These are phyloP conservation scores for Puccinellia tenuiflora DNA, from an alignment of 176 grass and related monocot genomes.

Conservation along the genomic window DNA sequence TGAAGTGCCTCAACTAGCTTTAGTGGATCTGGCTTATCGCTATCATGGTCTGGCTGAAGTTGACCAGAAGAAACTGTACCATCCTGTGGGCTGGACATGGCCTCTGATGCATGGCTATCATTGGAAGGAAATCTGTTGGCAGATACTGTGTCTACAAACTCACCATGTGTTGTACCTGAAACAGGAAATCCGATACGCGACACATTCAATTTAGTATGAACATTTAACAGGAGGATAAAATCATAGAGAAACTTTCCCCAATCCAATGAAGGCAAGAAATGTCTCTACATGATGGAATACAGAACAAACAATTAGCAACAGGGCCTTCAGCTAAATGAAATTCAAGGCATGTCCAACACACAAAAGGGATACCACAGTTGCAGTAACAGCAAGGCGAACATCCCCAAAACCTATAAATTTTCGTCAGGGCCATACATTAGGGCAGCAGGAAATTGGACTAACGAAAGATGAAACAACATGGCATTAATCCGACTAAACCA, in stretches of 20 bases:
- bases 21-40: constrained; percentile 34
- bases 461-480: not conserved
- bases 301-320: not conserved
- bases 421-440: not conserved
- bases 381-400: not conserved
- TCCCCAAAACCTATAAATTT: not conserved
- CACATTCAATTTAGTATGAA: not conserved
- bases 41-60: constrained; percentile 22
- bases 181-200: not conserved
- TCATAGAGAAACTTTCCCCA: not conserved
- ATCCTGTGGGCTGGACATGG: constrained; percentile 13
- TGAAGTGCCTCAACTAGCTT: constrained; percentile 61
- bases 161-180: constrained; percentile 30
- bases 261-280: not conserved
- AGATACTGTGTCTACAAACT: constrained; percentile 16
- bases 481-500: not conserved
- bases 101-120: constrained; percentile 4
- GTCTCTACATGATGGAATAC: not conserved
- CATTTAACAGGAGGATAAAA: not conserved
- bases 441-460: not conserved
- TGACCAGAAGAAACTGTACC: constrained; percentile 20
- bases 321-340: not conserved
- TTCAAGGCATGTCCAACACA: not conserved
- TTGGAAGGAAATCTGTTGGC: constrained; percentile 15
- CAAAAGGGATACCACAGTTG: not conserved